These are phyloP conservation scores for Melampsora abietis-canadensis DNA, from an alignment of 1,284 basidiomycete species.

Conservation along the genomic window DNA sequence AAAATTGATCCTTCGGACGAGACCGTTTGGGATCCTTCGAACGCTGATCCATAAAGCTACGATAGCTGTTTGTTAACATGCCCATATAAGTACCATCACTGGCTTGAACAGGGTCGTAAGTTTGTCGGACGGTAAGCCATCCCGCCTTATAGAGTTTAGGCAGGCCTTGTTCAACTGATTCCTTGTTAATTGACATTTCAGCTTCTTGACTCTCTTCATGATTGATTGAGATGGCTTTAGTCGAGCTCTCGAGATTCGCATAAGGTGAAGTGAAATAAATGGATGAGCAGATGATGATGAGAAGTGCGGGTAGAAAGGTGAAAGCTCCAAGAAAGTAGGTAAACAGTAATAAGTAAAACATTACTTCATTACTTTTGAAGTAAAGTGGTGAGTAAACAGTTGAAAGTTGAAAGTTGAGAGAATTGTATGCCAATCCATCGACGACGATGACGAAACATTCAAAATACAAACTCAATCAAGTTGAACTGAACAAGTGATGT, in stretches of 20 bases:
- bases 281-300: slow-evolving; percentile 61
- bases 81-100: slow-evolving; percentile 53
- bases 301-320: slow-evolving; percentile 73
- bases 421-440: no score
- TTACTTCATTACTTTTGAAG: not conserved
- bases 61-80: slow-evolving; percentile 50
- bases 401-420: no score
- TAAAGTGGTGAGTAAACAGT: no score
- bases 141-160: slow-evolving; percentile 66
- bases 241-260: slow-evolving; percentile 25
- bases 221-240: slow-evolving; percentile 38
- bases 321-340: slow-evolving; percentile 81
- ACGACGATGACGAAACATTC: no score
- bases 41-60: slow-evolving; percentile 53
- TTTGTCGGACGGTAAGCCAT: slow-evolving; percentile 79
- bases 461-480: no score
- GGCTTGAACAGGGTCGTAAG: slow-evolving; percentile 66
- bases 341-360: slow-evolving; percentile 57
- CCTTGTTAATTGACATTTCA: slow-evolving; percentile 3
- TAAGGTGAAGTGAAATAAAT: slow-evolving; percentile 54
- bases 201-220: slow-evolving; percentile 32
- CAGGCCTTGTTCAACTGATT: slow-evolving; percentile 55
- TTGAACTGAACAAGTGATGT: no score
- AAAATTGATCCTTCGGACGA: slow-evolving; percentile 82
- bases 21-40: slow-evolving; percentile 67